Percentiles rank a stretch among this genome's conserved stretches.
These are phyloP conservation scores for Didymella keratinophila DNA, from an alignment of 2,329 filamentous ascomycete species.

Conservation along the genomic window DNA sequence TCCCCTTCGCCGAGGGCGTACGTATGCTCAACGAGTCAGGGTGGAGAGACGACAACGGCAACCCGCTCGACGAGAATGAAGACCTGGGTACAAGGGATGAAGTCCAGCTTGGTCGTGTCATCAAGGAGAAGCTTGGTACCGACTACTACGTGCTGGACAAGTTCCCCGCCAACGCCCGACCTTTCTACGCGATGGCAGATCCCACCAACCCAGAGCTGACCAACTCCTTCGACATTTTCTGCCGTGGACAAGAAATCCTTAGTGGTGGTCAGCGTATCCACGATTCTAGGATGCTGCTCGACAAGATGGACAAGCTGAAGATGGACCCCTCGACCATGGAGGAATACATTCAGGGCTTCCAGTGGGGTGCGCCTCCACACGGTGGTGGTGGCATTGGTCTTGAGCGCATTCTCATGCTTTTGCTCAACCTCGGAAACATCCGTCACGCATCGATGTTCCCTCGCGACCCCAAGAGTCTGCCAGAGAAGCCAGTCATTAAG, in stretches of 20 bases:
- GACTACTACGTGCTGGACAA: constrained; percentile 97
- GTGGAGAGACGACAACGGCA: constrained; percentile 79
- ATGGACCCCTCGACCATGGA: constrained; percentile 85
- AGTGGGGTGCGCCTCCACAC: constrained; percentile 87
- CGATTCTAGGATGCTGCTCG: constrained; percentile 74
- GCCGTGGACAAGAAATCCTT: constrained; percentile 90
- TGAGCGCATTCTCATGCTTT: constrained; percentile 85
- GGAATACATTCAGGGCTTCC: constrained; percentile 88
- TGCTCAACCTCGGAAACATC: constrained; percentile 88
- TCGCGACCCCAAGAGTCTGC: constrained; percentile 87
- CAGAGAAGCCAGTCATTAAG: constrained; percentile 67
- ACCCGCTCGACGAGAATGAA: constrained; percentile 73
- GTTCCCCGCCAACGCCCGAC: constrained; percentile 82
- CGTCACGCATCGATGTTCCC: constrained; percentile 87
- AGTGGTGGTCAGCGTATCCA: constrained; percentile 95
- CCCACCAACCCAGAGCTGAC: constrained; percentile 75
- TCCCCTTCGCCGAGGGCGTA: constrained; percentile 81
- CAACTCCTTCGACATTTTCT: constrained; percentile 95
- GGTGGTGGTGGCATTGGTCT: constrained; percentile 89
- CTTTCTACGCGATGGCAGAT: constrained; percentile 92
- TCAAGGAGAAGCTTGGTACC: constrained; percentile 85
- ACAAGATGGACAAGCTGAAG: constrained; percentile 77
- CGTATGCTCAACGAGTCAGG: constrained; percentile 81
- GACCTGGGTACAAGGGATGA: constrained; percentile 87
- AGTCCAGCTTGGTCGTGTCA: constrained; percentile 81